phyloP scores from a whole-genome alignment of 1,284 basidiomycete species.

The Cystobasidium slooffiae region DNA sequence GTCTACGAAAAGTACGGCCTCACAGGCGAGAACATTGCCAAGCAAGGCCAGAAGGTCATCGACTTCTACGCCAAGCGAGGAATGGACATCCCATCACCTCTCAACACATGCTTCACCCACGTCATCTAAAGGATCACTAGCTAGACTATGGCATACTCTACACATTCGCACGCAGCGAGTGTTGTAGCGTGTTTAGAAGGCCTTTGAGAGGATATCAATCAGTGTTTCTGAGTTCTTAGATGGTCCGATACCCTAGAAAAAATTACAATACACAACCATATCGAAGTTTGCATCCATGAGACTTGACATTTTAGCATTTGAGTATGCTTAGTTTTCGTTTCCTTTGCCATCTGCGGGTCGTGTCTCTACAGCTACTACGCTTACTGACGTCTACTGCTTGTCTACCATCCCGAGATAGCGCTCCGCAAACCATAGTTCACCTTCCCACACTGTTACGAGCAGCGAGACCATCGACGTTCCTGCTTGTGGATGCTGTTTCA shows the following conservation, averaged over 20 bases:
- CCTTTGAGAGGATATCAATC: too few relatives aligned
- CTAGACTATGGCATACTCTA: neutral
- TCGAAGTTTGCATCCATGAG: too few relatives aligned
- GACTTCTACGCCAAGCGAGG: conserved; percentile 75
- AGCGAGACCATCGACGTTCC: conserved; percentile 14
- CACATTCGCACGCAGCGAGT: neutral
- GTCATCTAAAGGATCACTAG: conserved; percentile 8
- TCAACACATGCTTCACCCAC: conserved; percentile 56
- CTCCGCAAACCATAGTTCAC: conserved; percentile 42
- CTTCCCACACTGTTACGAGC: conserved; percentile 44
- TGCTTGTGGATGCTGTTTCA: neutral
- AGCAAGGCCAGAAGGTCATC: conserved; percentile 80
- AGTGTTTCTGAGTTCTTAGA: too few relatives aligned
- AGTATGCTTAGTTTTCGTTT: too few relatives aligned
- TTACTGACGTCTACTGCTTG: neutral
- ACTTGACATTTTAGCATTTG: too few relatives aligned
- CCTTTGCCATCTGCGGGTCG: too few relatives aligned
- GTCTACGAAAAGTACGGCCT: conserved; percentile 78
- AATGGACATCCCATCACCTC: conserved; percentile 73
- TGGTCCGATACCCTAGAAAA: too few relatives aligned
- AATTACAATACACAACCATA: too few relatives aligned
- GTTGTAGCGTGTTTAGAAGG: neutral
- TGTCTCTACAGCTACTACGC: too few relatives aligned
- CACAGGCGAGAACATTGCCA: conserved; percentile 78
- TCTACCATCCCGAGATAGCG: neutral